Percentiles rank a stretch among this genome's conserved stretches.
Conservation (phyloP, 371 early-diverging fungal genomes). For the Zancudomyces culisetae region DNA sequence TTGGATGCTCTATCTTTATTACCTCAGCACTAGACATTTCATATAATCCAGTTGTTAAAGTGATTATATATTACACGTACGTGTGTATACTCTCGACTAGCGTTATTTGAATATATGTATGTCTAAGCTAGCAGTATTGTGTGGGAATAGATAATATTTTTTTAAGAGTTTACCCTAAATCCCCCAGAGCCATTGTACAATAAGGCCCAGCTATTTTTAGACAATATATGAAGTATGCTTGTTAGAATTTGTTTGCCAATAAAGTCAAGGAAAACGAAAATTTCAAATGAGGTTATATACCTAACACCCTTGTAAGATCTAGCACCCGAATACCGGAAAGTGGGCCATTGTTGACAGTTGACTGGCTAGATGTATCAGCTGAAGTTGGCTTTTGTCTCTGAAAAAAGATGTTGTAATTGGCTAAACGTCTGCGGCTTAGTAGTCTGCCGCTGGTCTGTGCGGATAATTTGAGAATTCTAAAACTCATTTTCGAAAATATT, state of each 20-base stretch:
- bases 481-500: too few relatives aligned
- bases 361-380: background rate
- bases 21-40: slow-evolving; percentile 41
- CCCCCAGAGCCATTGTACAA: slow-evolving; percentile 74
- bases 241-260: background rate
- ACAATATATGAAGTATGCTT: background rate
- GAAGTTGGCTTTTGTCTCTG: background rate
- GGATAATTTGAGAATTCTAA: too few relatives aligned
- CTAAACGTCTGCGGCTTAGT: too few relatives aligned
- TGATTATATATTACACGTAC: too few relatives aligned
- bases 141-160: too few relatives aligned
- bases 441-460: too few relatives aligned
- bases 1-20: slow-evolving; percentile 71
- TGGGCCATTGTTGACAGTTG: slow-evolving; percentile 18
- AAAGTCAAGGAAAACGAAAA: background rate
- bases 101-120: too few relatives aligned
- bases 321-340: slow-evolving; percentile 56
- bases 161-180: slow-evolving; percentile 57
- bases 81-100: too few relatives aligned
- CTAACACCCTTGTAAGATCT: slow-evolving; percentile 61
- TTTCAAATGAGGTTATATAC: background rate
- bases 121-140: too few relatives aligned
- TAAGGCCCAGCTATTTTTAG: slow-evolving; percentile 36
- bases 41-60: too few relatives aligned
- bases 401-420: background rate